Percentiles rank a stretch among this genome's conserved stretches.
phyloP scores from a whole-genome alignment of 495 filamentous ascomycete species.

The Tetracladium setigerum region DNA sequence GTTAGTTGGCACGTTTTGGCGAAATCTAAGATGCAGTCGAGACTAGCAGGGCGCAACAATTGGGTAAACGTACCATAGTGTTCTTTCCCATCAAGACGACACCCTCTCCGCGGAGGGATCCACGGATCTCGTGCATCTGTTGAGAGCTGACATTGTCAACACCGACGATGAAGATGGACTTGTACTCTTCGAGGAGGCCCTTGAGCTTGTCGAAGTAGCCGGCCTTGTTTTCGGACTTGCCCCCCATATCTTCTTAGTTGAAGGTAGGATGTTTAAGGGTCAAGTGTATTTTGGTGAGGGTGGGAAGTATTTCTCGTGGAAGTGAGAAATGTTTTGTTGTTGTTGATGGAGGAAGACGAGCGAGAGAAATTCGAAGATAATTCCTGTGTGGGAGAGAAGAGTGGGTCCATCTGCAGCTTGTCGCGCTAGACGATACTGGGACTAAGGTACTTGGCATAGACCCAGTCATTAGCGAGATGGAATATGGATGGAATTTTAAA shows the following conservation, averaged over 20 bases:
- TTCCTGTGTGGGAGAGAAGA: background rate
- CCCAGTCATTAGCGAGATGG: too few species aligned
- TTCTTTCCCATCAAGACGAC: constrained; percentile 99
- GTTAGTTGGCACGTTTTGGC: constrained; percentile 3
- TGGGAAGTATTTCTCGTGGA: constrained; percentile 8
- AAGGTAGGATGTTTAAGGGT: constrained; percentile 98
- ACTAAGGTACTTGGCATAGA: too few species aligned
- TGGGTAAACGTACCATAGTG: constrained; percentile 68
- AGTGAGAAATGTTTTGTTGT: constrained; percentile 23
- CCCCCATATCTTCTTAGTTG: constrained; percentile 99
- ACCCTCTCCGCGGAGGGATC: constrained; percentile 75
- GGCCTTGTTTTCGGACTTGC: constrained; percentile 88
- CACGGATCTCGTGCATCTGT: constrained; percentile 99
- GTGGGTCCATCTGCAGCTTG: background rate
- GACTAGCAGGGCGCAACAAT: too few species aligned
- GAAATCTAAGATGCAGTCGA: background rate
- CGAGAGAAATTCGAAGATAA: background rate
- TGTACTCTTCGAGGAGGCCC: constrained; percentile 83
- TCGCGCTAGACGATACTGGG: too few species aligned
- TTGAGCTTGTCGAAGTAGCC: constrained; percentile 99
- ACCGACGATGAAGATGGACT: constrained; percentile 91
- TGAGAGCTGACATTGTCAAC: constrained; percentile 97
- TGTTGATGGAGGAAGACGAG: constrained; percentile 10
- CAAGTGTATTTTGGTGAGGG: constrained; percentile 29
- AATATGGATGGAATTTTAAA: too few species aligned